phyloP scores from a whole-genome alignment of 495 filamentous ascomycete species.

The Mytilinidion resinicola region DNA sequence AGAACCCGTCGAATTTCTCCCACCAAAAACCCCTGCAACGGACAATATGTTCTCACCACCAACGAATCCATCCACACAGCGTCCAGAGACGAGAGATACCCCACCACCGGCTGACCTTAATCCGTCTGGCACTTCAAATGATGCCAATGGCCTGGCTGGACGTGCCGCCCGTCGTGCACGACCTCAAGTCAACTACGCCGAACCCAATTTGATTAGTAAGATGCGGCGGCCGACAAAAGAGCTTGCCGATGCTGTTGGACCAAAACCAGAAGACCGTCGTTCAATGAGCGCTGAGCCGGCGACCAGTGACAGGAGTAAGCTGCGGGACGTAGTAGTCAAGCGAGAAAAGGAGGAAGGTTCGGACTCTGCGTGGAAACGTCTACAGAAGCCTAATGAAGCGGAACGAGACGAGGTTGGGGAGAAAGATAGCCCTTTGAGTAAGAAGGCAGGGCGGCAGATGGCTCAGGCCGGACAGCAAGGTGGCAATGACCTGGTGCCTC shows the following conservation, averaged over 20 bases:
- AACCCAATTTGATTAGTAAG: constrained; percentile 36
- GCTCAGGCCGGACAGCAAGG: neutral
- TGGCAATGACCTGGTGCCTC: neutral
- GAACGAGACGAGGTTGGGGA: constrained; percentile 10
- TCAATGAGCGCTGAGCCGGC: constrained; percentile 20
- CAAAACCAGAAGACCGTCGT: constrained; percentile 16
- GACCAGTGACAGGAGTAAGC: neutral
- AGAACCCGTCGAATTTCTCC: constrained; percentile 20
- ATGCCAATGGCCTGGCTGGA: constrained; percentile 9
- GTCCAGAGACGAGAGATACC: constrained; percentile 31
- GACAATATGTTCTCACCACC: constrained; percentile 34
- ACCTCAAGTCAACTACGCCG: constrained; percentile 38
- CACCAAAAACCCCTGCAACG: constrained; percentile 34
- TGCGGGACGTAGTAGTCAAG: constrained; percentile 7
- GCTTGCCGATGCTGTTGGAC: constrained; percentile 34
- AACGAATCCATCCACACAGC: constrained; percentile 29
- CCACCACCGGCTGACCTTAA: constrained; percentile 34
- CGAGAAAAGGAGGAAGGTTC: constrained; percentile 7
- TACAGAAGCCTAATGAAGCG: neutral
- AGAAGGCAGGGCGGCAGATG: constrained; percentile 17
- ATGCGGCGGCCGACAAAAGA: constrained; percentile 39
- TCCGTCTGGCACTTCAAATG: constrained; percentile 5
- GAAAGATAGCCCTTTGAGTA: constrained; percentile 17
- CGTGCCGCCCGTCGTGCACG: constrained; percentile 35
- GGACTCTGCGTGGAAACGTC: constrained; percentile 16